Conservation (phyloP, 2,329 filamentous ascomycete genomes). For the Bipolaris zeicola region DNA sequence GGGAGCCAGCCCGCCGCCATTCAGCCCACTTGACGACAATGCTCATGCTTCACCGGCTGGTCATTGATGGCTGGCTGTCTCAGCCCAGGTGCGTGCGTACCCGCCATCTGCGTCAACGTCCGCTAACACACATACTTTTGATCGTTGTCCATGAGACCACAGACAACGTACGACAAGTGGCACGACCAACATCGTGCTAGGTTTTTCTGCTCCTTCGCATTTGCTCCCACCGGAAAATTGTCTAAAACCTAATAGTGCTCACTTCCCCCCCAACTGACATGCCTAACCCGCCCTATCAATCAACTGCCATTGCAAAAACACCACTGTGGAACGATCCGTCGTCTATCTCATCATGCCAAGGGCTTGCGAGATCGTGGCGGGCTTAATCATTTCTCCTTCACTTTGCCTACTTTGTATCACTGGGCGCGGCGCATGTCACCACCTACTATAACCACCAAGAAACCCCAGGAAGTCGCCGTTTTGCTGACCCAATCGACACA, state of each 20-base stretch:
- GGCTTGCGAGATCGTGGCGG: too few relatives aligned
- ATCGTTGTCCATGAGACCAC: background rate
- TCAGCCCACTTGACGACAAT: conserved; percentile 6
- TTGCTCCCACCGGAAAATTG: conserved; percentile 5
- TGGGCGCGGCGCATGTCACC: too few relatives aligned
- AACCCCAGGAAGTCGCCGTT: background rate
- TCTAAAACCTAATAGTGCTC: background rate
- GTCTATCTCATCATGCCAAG: too few relatives aligned
- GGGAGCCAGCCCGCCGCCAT: background rate
- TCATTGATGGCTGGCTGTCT: conserved; percentile 1
- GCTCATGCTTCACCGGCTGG: conserved; percentile 11
- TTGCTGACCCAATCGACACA: background rate
- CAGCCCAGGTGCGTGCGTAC: conserved; percentile 13
- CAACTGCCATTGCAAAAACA: too few relatives aligned
- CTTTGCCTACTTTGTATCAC: too few relatives aligned
- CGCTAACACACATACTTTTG: background rate
- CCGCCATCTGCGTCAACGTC: conserved; percentile 9
- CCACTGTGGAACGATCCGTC: too few relatives aligned
- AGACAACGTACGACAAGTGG: conserved; percentile 14
- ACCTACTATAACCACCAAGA: too few relatives aligned
- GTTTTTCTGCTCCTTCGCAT: background rate
- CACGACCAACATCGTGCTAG: background rate
- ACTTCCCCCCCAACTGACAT: background rate
- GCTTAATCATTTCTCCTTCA: too few relatives aligned
- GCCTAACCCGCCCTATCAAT: too few relatives aligned